These are phyloP conservation scores for Thelonectria discophora DNA, from an alignment of 2,329 filamentous ascomycete genomes.

Conservation along the genomic window DNA sequence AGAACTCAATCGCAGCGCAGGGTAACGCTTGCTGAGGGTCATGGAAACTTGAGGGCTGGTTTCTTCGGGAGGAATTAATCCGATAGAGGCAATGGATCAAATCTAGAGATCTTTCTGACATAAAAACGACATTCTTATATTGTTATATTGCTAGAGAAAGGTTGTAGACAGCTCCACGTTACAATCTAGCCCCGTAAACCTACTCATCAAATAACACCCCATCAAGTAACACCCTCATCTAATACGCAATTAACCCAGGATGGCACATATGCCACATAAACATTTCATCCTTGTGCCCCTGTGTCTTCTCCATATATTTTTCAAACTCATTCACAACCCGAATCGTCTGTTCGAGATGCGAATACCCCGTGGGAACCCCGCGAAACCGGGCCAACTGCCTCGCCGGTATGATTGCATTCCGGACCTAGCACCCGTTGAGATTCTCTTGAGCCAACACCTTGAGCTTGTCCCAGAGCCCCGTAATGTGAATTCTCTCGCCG, in stretches of 20 bases:
- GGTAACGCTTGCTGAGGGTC: background rate
- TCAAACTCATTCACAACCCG: constrained; percentile 22
- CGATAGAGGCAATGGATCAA: background rate
- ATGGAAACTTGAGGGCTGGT: background rate
- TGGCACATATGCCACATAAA: background rate
- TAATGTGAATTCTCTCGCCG: background rate
- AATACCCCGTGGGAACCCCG: constrained; percentile 1
- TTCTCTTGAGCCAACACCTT: constrained; percentile 45
- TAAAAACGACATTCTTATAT: too few species aligned
- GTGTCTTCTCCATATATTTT: background rate
- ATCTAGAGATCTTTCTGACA: too few species aligned
- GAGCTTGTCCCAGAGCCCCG: background rate
- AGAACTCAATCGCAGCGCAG: background rate
- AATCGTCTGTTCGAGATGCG: constrained; percentile 23
- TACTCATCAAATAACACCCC: background rate
- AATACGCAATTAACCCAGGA: background rate
- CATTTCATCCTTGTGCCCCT: background rate
- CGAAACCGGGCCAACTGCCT: constrained; percentile 37
- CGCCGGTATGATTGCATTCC: constrained; percentile 47
- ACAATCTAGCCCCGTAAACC: too few species aligned
- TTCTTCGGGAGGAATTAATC: background rate
- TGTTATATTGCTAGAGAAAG: too few species aligned
- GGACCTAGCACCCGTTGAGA: constrained; percentile 55
- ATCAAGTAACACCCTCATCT: too few species aligned
- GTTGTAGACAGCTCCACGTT: too few species aligned